Base-by-base conservation (phyloP, 805 yeast genomes). In the Candida sithepensis region DNA sequence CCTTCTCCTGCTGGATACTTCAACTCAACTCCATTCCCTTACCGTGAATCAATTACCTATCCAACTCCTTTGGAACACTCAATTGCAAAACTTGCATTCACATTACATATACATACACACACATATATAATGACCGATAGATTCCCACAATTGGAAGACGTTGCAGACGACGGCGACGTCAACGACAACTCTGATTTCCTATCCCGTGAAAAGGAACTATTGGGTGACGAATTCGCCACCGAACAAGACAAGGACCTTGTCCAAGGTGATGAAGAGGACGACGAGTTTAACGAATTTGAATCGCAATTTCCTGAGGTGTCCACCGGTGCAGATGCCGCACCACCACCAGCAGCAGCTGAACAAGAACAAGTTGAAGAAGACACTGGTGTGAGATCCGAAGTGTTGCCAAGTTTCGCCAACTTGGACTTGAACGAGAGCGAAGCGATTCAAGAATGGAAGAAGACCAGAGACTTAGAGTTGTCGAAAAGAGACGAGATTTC, bases 381-480 rank as follows among this genome's bases (percentile, higher is more conserved):
- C 19, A 22, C 61, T 73, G 2, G 78, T 74, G 5, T 30, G 8
- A 12, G 14, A 30, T 12, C 34, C 13, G 34, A 30, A 30, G 16
- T 41, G 71, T 71, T 34, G 66, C 47, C 69, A 68, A 56, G 69
- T 73, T 58, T 64, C 64, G 50, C 61, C 5, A 67, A 45, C 57
- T 66, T 60, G 57, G 52, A 59, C 47, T 56, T 63, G 50, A 72
- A 74, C 21, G 84, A 81, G 50, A 77, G 89, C 30, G 78, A 75
- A 56, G 82, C 84, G 26, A 65, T 82, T 44, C 66, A 72, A 57
- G 88, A 84, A 63, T 92, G 99, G 99, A 82, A 79, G 63, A 84
- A 81, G 58, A 83, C 89, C 58, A 79, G 89, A 60, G 85, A 81
- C 42, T 73, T 85, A 49, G 96, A 90, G 65, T 83, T 92, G 51